These are phyloP conservation scores for Diaporthe capsici DNA, from an alignment of 2,329 filamentous ascomycete genomes.

Conservation along the genomic window DNA sequence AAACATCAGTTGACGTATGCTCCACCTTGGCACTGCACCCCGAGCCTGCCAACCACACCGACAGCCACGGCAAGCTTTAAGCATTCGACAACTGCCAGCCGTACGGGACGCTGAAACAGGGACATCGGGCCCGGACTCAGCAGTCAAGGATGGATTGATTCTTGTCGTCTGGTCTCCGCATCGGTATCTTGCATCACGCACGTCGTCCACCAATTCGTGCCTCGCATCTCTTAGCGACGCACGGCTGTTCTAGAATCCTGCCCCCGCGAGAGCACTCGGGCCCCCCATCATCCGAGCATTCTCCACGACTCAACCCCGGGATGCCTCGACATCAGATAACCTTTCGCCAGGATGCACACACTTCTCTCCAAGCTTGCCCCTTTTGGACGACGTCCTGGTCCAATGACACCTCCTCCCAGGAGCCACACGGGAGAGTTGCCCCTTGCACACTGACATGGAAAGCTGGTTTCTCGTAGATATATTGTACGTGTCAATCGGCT, in stretches of 20 bases:
- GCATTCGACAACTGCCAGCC: neutral
- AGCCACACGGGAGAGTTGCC: too few species aligned
- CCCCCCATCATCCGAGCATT: slow-evolving; percentile 11
- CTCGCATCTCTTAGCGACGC: neutral
- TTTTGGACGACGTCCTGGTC: neutral
- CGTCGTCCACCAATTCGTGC: neutral
- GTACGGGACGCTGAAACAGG: slow-evolving; percentile 9
- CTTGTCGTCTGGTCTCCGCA: neutral
- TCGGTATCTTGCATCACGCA: neutral
- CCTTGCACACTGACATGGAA: neutral
- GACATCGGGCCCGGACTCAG: neutral
- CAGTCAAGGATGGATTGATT: neutral
- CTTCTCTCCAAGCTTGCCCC: slow-evolving; percentile 3
- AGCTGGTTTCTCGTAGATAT: neutral
- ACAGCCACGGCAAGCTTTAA: neutral
- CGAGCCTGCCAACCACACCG: neutral
- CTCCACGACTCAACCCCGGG: neutral
- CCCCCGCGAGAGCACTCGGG: neutral
- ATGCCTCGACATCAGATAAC: neutral
- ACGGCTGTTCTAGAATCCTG: neutral
- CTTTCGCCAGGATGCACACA: neutral
- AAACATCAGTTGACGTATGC: slow-evolving; percentile 32
- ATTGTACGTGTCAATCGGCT: neutral
- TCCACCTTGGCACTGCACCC: slow-evolving; percentile 23
- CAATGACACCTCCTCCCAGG: neutral